Conservation (phyloP, 192 early-diverging fungal genomes). For the Piromyces finnis region DNA sequence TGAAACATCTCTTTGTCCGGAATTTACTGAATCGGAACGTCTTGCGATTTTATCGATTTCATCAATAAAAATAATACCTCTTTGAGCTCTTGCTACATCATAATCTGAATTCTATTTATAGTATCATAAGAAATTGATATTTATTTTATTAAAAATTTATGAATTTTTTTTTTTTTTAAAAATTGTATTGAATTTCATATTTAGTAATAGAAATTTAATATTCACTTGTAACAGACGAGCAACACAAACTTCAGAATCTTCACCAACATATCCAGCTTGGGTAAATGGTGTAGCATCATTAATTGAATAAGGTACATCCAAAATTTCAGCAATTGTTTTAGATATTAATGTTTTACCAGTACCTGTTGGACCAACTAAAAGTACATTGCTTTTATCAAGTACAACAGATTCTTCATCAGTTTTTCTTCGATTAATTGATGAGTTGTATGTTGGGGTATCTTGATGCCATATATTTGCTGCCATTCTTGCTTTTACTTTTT, state of each 20-base stretch:
- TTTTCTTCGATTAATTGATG: not conserved
- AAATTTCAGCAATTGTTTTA: conserved; percentile 59
- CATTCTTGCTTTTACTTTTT: not conserved
- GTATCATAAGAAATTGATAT: too few relatives aligned
- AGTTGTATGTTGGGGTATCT: not conserved
- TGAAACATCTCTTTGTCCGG: conserved; percentile 50
- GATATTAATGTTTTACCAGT: conserved; percentile 74
- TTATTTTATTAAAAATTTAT: too few relatives aligned
- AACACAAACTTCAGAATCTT: conserved; percentile 77
- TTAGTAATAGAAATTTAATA: too few relatives aligned
- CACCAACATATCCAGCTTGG: conserved; percentile 79
- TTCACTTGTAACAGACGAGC: conserved; percentile 56
- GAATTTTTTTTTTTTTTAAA: too few relatives aligned
- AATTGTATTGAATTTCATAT: too few relatives aligned
- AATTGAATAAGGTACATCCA: conserved; percentile 75
- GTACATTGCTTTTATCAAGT: conserved; percentile 80
- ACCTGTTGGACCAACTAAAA: conserved; percentile 71
- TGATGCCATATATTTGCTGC: not conserved
- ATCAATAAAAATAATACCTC: conserved; percentile 80
- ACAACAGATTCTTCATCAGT: conserved; percentile 6
- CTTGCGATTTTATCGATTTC: conserved; percentile 84
- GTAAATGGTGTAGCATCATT: conserved; percentile 85
- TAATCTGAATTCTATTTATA: conserved; percentile 73
- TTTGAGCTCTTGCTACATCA: conserved; percentile 65
- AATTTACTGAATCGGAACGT: conserved; percentile 37